A percentile compares a stretch with the other conserved stretches of the same genome.
Conservation (phyloP, 202 grass and related monocot genomes). For the Carex arenaria region DNA sequence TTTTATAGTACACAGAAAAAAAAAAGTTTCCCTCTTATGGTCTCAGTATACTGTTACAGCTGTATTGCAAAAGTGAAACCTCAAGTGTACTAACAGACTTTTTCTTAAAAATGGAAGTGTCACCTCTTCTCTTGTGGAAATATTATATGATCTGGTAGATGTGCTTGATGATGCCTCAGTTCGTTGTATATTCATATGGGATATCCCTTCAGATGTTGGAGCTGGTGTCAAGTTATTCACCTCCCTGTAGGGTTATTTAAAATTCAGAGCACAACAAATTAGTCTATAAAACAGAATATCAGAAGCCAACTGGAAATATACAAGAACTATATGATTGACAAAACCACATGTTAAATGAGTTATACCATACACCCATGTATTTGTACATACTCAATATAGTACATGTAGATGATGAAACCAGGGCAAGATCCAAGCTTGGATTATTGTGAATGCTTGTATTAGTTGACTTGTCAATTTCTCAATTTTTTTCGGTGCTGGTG, state of each 20-base stretch:
- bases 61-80: background rate
- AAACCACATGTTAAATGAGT: too few relatives aligned
- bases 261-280: background rate
- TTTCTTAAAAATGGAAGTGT: background rate
- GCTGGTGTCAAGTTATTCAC: background rate
- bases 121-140: background rate
- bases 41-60: background rate
- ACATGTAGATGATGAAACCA: too few relatives aligned
- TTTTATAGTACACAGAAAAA: background rate
- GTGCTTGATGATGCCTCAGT: constrained; percentile 4
- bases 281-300: background rate
- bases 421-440: too few relatives aligned
- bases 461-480: background rate
- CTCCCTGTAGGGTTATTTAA: constrained; percentile 16
- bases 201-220: background rate
- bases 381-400: too few relatives aligned
- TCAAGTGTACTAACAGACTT: background rate
- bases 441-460: too few relatives aligned
- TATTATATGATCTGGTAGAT: background rate
- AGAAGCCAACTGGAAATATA: background rate
- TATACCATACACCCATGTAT: too few relatives aligned
- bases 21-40: background rate
- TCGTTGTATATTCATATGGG: background rate
- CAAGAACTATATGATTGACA: too few relatives aligned
- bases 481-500: background rate